Conservation (phyloP, 345 rosid genomes). For the Schrenkiella parvula region DNA sequence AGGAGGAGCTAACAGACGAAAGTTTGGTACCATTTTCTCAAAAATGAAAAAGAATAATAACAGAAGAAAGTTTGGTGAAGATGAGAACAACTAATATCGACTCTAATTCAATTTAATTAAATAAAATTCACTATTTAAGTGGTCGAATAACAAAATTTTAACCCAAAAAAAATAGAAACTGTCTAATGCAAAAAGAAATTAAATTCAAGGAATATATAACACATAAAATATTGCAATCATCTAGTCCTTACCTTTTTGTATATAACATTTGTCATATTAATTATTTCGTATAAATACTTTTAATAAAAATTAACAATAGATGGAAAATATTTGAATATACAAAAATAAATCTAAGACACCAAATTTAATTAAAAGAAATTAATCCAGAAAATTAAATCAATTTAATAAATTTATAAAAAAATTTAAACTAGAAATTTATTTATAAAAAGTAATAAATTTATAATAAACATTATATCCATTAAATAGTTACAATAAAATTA, state of each 20-base stretch:
- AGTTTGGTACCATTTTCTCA: not conserved
- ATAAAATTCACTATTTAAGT: not conserved
- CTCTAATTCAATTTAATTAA: not conserved
- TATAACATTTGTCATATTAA: no score
- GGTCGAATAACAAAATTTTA: not conserved
- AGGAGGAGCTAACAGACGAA: not conserved
- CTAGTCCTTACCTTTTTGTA: not conserved
- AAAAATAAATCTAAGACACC: no score
- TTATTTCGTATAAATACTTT: no score
- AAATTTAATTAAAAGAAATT: no score
- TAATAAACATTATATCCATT: not conserved
- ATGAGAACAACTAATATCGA: slow-evolving; percentile 11
- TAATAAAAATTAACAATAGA: no score
- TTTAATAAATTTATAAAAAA: no score
- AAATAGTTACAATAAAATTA: no score
- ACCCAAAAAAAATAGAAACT: not conserved
- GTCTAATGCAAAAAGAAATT: not conserved
- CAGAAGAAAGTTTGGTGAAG: not conserved
- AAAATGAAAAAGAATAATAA: not conserved
- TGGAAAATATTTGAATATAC: no score
- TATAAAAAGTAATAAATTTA: not conserved
- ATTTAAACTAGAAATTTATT: not conserved
- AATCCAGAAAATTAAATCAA: no score
- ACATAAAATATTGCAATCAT: not conserved
- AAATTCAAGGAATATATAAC: not conserved